phyloP scores from a whole-genome alignment of 2,329 filamentous ascomycete species.

The Westerdykella aurantiaca region DNA sequence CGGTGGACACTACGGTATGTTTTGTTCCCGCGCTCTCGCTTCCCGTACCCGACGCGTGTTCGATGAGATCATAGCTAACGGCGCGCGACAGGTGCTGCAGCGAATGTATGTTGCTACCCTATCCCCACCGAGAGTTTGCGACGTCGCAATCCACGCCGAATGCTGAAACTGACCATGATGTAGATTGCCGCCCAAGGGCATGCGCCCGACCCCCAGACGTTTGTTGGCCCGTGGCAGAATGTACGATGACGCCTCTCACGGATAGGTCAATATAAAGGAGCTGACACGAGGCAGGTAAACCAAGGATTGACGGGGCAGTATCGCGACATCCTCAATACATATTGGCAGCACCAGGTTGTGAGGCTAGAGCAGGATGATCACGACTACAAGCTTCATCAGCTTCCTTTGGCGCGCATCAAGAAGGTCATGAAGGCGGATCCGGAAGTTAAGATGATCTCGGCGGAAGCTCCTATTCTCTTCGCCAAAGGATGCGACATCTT shows the following conservation, averaged over 20 bases:
- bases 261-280: background rate
- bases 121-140: constrained; percentile 12
- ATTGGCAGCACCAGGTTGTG: constrained; percentile 98
- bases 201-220: constrained; percentile 82
- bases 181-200: constrained; percentile 83
- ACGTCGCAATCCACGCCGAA: constrained; percentile 4
- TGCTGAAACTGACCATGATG: constrained; percentile 33
- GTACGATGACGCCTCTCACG: constrained; percentile 43
- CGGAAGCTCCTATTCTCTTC: constrained; percentile 94
- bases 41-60: background rate
- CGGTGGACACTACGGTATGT: constrained; percentile 48
- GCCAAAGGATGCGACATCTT: constrained; percentile 99
- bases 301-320: constrained; percentile 90
- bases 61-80: background rate
- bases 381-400: constrained; percentile 96
- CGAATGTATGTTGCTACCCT: constrained; percentile 51
- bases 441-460: constrained; percentile 99
- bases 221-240: constrained; percentile 93
- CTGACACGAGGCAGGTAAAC: constrained; percentile 62
- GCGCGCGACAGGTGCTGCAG: constrained; percentile 55
- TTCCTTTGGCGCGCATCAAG: constrained; percentile 96
- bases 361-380: constrained; percentile 92
- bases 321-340: constrained; percentile 95
- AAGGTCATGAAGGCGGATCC: constrained; percentile 99
- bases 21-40: constrained; percentile 1